Evolutionary conservation across 805 yeast species (phyloP), one percentile per base, ranked within the genome.

Genomic region (Wickerhamomyces canadensis): DNA sequence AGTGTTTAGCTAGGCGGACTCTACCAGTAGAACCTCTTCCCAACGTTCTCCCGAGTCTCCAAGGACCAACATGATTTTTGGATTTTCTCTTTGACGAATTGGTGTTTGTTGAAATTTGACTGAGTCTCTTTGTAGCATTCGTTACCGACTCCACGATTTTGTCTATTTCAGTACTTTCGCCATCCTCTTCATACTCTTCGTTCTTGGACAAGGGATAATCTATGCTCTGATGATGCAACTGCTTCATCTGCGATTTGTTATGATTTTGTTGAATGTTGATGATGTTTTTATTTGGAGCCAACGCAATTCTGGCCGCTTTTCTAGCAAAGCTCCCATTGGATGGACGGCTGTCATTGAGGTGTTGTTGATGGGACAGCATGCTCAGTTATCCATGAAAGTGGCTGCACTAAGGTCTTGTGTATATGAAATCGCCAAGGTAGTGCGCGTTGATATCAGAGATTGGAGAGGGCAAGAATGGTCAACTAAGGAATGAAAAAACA

Each of bases 11-110:
- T 38, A 93, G 70, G 42, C 96, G 69, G 14, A 93, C 98, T 44
- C 97, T 74, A 18, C 98, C 98, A 1, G 96, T 86, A 12, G 95
- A 84, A n/a, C 98, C 98, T 41, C 94, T 73, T 18, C 98, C 98
- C 35, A 93, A 67, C 2, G 98, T 93, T 48, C 91, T 74, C 21
- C 98, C 98, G 26, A 93, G 67, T 56, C 87, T 84, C 98, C 98
- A 93, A 2, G 98, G 97, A 3, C 98, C 98, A 31, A 93, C 59
- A 26, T 53, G 59, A 30, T 53, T 53, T 36, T 53, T 53, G 12
- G 57, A 50, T 35, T 55, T 55, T 35, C 59, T 47, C 35, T 55
- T 54, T 11, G 57, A 55, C 12, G 54, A 50, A 29, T 51, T 53
- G 15, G 59, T 53, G 27, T 50, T 55, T 5, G 56, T 55, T 3